Conservation (phyloP, 352 stramenopile genomes). For the Globisporangium cederbergense region DNA sequence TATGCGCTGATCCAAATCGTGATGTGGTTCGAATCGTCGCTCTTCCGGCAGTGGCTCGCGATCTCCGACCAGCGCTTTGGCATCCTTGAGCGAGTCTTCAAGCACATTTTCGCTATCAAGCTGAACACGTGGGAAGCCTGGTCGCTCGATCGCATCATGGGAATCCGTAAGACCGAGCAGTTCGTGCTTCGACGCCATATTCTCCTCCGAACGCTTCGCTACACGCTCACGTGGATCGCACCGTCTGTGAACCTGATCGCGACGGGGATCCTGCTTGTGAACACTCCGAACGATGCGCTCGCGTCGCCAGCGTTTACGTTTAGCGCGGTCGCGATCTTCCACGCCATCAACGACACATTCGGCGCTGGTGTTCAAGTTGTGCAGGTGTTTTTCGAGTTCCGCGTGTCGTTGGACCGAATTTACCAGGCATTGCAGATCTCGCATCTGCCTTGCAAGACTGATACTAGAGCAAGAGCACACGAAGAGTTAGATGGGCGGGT, state of each 20-base stretch:
- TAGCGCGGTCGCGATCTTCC: conserved; percentile 31
- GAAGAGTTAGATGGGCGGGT: background rate
- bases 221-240: conserved; percentile 35
- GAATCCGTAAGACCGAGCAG: conserved; percentile 34
- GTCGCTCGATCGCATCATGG: conserved; percentile 37
- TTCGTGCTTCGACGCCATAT: conserved; percentile 21
- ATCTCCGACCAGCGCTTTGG: conserved; percentile 20
- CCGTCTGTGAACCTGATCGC: conserved; percentile 33
- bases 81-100: conserved; percentile 12
- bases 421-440: conserved; percentile 18
- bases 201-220: conserved; percentile 26
- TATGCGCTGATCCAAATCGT: conserved; percentile 19
- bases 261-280: conserved; percentile 27
- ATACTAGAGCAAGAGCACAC: background rate
- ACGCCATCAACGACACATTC: conserved; percentile 37
- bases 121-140: conserved; percentile 58
- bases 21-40: conserved; percentile 11
- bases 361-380: conserved; percentile 16
- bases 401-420: conserved; percentile 31
- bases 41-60: conserved; percentile 13
- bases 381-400: conserved; percentile 21
- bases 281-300: conserved; percentile 22
- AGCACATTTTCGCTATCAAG: conserved; percentile 32
- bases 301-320: conserved; percentile 33
- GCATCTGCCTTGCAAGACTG: background rate